Conservation (phyloP, 176 grass and related monocot genomes). For the Hordeum vulgare region DNA sequence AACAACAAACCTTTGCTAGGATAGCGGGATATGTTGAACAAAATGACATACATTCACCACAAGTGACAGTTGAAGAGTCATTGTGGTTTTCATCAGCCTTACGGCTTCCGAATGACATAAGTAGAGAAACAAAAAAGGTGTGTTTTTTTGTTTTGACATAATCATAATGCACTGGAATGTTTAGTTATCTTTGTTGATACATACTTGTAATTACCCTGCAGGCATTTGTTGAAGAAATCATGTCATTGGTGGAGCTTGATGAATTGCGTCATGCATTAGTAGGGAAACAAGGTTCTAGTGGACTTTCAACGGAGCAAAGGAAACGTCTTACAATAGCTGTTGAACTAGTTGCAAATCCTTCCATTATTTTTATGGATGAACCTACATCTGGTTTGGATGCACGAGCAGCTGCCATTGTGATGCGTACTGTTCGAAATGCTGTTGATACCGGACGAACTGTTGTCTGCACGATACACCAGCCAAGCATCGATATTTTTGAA, state of each 20-base stretch:
- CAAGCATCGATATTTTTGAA: slow-evolving; percentile 85
- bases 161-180: background rate
- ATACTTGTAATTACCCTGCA: slow-evolving; percentile 9
- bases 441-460: slow-evolving; percentile 77
- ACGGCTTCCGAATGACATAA: slow-evolving; percentile 51
- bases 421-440: slow-evolving; percentile 76
- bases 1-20: slow-evolving; percentile 68
- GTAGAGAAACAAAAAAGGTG: slow-evolving; percentile 42
- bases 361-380: slow-evolving; percentile 83
- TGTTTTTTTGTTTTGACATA: background rate
- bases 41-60: slow-evolving; percentile 77
- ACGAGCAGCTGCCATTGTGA: slow-evolving; percentile 70
- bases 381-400: slow-evolving; percentile 77
- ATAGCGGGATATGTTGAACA: slow-evolving; percentile 85
- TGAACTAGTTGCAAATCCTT: slow-evolving; percentile 80
- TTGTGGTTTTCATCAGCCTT: slow-evolving; percentile 69
- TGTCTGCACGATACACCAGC: slow-evolving; percentile 77
- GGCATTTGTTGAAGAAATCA: slow-evolving; percentile 76
- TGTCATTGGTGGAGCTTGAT: slow-evolving; percentile 71
- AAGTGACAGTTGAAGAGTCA: slow-evolving; percentile 80
- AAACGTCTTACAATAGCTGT: slow-evolving; percentile 82
- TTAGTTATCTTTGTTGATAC: background rate
- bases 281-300: slow-evolving; percentile 54
- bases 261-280: slow-evolving; percentile 57
- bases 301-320: slow-evolving; percentile 75